Base-by-base conservation (phyloP, 495 filamentous ascomycete species). In the Apiosordaria backusii region DNA sequence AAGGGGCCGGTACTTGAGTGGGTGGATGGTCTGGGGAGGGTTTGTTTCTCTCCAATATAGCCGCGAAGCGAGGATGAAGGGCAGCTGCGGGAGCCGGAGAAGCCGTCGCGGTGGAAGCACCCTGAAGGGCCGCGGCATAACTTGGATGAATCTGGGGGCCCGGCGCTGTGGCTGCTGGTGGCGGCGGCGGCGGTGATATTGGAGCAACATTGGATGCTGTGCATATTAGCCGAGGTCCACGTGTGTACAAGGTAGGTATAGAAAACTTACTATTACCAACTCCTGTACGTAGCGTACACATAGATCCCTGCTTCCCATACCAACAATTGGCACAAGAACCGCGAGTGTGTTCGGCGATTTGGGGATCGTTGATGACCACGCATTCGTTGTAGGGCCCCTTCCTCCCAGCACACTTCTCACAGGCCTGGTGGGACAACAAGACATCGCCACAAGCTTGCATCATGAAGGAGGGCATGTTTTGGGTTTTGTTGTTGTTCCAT, bases 311-410 rank as follows among this genome's bases (percentile, higher is more conserved):
- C 19, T 70, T 68, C 24, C 45, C 50, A 45, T 72, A 74, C 70
- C 66, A 74, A 57, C 72, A 74, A 59, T 65, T 67, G 24, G 70
- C 72, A 53, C 72, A 74, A 53, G 66, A 64, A 15, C 70, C 70
- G 13, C 53, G 21, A 4, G 67, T 68, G 1, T 23, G 4, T 0
- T 27, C 6, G 4, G 57, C 52, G 1, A 22, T 45, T 19, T 52
- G 25, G n/a, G 65, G 57, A 13, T 29, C 22, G 0, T 62, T 29
- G 7, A 70, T 66, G 27, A 74, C 66, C 54, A 70, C 72, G 21
- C 16, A 23, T 22, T 53, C 63, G 1, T 29, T 18, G 45, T 59
- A 65, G 3, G 60, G 7, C 26, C 70, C 70, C 15, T 5, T 60
- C 13, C 23, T 13, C 6, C 57, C 22, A 18, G 15, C 1, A 57